These are phyloP conservation scores for Bacidia gigantensis DNA, from an alignment of 495 filamentous ascomycete genomes.

Conservation along the genomic window DNA sequence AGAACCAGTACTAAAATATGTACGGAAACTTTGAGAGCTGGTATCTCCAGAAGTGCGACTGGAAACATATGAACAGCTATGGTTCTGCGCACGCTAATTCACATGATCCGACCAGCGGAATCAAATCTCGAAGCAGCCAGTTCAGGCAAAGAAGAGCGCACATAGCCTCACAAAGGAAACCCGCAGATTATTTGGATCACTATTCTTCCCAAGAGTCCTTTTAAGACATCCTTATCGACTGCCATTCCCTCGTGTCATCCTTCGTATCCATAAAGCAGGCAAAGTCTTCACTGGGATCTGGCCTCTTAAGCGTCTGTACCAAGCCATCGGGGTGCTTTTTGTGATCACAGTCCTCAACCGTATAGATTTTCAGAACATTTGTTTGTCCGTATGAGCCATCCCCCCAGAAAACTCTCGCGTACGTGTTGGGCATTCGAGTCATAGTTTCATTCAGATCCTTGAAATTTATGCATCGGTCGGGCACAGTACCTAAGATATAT, in stretches of 20 bases:
- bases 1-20: too few relatives aligned
- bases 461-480: background rate
- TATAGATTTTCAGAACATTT: background rate
- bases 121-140: too few relatives aligned
- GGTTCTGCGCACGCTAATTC: too few relatives aligned
- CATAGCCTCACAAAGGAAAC: too few relatives aligned
- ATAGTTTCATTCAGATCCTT: background rate
- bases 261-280: background rate
- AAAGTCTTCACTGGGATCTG: background rate
- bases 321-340: background rate
- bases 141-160: too few relatives aligned
- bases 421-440: background rate
- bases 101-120: too few relatives aligned
- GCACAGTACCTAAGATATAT: background rate
- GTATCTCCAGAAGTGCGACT: too few relatives aligned
- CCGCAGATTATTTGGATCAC: too few relatives aligned
- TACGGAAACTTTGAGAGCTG: too few relatives aligned
- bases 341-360: background rate
- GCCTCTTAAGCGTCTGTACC: background rate
- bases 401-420: background rate
- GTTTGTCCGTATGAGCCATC: background rate
- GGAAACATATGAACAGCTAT: too few relatives aligned
- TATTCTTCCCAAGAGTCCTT: too few relatives aligned
- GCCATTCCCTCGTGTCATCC: background rate
- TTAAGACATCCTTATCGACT: too few relatives aligned